Conservation (phyloP, 371 early-diverging fungal genomes). For the Blakeslea trispora region DNA sequence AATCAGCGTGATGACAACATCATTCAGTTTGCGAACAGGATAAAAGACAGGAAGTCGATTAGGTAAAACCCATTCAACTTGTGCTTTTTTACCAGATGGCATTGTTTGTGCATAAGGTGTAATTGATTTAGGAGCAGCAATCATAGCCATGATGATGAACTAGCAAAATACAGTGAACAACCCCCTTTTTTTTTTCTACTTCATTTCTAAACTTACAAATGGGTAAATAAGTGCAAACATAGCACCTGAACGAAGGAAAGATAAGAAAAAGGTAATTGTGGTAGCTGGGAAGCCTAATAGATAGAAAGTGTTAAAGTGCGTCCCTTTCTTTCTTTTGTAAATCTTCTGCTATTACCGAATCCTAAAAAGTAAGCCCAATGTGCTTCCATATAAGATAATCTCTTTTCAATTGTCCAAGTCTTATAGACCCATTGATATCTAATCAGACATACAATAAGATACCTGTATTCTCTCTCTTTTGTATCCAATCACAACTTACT, state of each 20-base stretch:
- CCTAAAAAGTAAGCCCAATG: slow-evolving; percentile 61
- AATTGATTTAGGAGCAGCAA: slow-evolving; percentile 42
- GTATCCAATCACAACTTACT: slow-evolving; percentile 26
- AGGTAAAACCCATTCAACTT: slow-evolving; percentile 36
- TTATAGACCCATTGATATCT: slow-evolving; percentile 57
- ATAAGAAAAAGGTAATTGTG: slow-evolving; percentile 48
- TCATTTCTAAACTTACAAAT: slow-evolving; percentile 53
- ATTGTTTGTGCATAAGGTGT: slow-evolving; percentile 31
- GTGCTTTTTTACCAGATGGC: slow-evolving; percentile 31
- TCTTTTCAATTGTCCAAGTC: slow-evolving; percentile 53
- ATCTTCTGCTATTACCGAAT: slow-evolving; percentile 46
- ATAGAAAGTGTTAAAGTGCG: too few species aligned
- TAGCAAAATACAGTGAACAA: slow-evolving; percentile 9
- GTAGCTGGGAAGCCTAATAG: slow-evolving; percentile 42
- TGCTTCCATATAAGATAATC: slow-evolving; percentile 50
- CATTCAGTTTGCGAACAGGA: slow-evolving; percentile 48
- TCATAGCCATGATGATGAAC: slow-evolving; percentile 57
- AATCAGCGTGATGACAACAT: slow-evolving; percentile 35
- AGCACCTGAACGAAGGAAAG: slow-evolving; percentile 47
- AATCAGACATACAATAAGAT: background rate
- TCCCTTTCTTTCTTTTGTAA: slow-evolving; percentile 1
- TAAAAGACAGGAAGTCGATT: slow-evolving; percentile 47
- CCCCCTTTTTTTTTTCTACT: background rate
- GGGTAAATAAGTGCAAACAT: slow-evolving; percentile 53
- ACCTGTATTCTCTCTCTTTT: background rate